These are phyloP conservation scores for Aureobasidium sp. DNA, from an alignment of 2,329 filamentous ascomycete species.

Conservation along the genomic window DNA sequence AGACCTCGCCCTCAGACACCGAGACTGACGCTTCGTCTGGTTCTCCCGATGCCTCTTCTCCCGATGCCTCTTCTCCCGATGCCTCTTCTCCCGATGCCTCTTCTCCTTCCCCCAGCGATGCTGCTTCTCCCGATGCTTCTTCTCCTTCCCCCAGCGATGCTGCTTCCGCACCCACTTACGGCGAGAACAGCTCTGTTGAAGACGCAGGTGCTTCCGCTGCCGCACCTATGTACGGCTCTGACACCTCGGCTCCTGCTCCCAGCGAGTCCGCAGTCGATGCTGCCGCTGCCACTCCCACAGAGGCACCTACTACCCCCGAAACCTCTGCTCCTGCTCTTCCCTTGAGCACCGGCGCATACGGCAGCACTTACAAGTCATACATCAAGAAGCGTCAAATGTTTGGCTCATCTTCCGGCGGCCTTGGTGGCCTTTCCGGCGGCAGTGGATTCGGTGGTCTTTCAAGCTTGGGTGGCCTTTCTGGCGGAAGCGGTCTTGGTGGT, in stretches of 20 bases:
- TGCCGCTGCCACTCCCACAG: background rate
- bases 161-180: background rate
- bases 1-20: background rate
- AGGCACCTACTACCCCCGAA: background rate
- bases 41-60: background rate
- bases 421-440: background rate
- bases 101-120: background rate
- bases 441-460: background rate
- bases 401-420: background rate
- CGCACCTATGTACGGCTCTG: background rate
- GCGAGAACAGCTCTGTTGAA: background rate
- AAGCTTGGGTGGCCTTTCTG: background rate
- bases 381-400: background rate
- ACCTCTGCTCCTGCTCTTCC: background rate
- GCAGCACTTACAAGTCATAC: conserved; percentile 7
- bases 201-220: background rate
- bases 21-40: background rate
- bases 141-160: background rate
- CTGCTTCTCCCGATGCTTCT: background rate
- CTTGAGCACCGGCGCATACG: background rate
- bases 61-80: background rate
- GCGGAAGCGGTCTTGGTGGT: background rate
- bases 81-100: background rate
- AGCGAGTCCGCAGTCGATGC: conserved; percentile 5
- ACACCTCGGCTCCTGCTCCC: background rate